Base-by-base conservation (phyloP, 306 rosid species). In the Senna tora region DNA sequence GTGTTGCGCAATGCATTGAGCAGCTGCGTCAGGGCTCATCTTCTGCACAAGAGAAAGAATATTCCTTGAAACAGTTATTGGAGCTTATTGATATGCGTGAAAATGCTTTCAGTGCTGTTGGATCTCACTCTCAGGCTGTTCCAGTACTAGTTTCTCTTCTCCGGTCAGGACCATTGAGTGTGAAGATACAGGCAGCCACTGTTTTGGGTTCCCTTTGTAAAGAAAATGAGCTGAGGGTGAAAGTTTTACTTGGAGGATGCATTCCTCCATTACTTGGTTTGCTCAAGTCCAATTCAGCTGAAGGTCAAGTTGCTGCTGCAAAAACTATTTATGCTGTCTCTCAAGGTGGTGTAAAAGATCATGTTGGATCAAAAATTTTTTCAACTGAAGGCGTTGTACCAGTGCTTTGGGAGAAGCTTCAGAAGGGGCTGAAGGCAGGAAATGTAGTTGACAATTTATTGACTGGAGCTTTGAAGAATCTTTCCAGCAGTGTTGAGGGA, bases 301-400 rank as follows among this genome's bases (percentile, higher is more conserved):
- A 95, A 76, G 90, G 92, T 36, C 97, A 89, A 81, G 83, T 95
- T 82, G 96, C 99, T 59, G 80, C 99, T 76, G 99, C 99, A 39
- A 89, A 92, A 79, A 95, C 99, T 42, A 95, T 95, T 76, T 89
- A 81, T 80, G 95, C 96, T 74, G 99, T 95, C 76, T 95, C 99
- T 73, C 97, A 95, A 84, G 99, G 86, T 79, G 97, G 96, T 47
- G 93, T 75, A 4, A 88, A 84, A 82, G 99, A 95, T 87, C 99
- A 91, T 36, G 93, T 95, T 65, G 99, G 99, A 53, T 95, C 99
- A 7, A 95, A 95, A 81, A 95, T 95, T 2, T 95, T 91, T 80
- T 90, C 99, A 59, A 95, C 99, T 52, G 99, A 95, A 89, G 99
- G 99, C 78, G 99, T 95, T 80, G 97, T 95, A 65, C 97, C 96